Base-by-base conservation (phyloP, 306 rosid genomes). In the Cucurbita ficifolia region DNA sequence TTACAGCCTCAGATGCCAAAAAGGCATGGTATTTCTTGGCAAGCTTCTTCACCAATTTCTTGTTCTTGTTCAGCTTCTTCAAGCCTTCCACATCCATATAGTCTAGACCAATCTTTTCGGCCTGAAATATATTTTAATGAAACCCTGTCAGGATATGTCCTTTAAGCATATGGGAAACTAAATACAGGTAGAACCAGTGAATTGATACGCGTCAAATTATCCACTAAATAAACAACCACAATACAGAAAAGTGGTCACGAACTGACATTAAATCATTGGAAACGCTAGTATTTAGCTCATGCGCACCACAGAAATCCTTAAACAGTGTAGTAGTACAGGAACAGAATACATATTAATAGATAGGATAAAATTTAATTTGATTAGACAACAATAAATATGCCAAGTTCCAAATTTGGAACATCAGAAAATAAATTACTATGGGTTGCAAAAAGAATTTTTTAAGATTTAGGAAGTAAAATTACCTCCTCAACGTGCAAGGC, bases 401-500 rank as follows among this genome's bases (percentile, higher is more conserved):
- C 8, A 51, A 51, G 6, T 17, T 51, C 19, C 1, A 17, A 51
- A 4, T 51, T 51, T 17, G 2, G 5, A 59, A 8, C 42, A 2
- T 24, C 6, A 59, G 2, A 59, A 59, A 59, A 59, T 6, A 59
- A 59, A 59, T 59, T 12, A 11, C n/a, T 29, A 29, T 4, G 13
- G 18, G 18, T 56, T 22, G 11, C 18, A 24, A 5, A 4, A 29
- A 58, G 64, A 39, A 58, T 10, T 10, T 3, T 16, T 22, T 1
- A 5, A 21, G 39, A 4, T 57, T 10, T 5, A 57, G n/a, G 8
- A 22, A 57, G 62, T 16, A 57, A 57, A 57, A 51, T 40, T 82
- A 91, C 97, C 97, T 91, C 97, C 68, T 88, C 97, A 60, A 91
- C 97, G 57, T 91, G 97, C 48, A 83, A 92, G 40, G 97, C 97